Evolutionary conservation across 257 asterid species (phyloP), one percentile per base, ranked within the genome.

Genomic region (Solanum rostratum): DNA sequence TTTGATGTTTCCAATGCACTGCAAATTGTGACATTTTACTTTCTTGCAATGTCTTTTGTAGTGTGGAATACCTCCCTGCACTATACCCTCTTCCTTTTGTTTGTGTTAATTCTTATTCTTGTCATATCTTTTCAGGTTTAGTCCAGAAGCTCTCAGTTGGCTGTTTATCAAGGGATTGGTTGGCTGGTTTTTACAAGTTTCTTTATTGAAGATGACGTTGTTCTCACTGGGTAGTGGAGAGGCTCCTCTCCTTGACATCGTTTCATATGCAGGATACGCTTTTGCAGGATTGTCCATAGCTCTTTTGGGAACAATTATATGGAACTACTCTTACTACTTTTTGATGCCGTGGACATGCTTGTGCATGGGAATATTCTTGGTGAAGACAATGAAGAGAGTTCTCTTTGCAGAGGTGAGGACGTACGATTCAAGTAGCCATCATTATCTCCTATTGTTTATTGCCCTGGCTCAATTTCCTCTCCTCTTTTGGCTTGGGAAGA

Each of bases 61-160:
- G 73, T 13, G 18, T 30, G 29, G 37, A 33, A 41, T n/a, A 16
- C 27, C 27, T 9, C 55, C 53, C 13, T 20, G 29, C 39, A 29
- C 19, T 24, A 68, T n/a, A 50, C 3, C 54, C 53, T 16, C 24
- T 20, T 10, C 49, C 33, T 27, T 49, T 49, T 49, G 81, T 16
- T 49, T 49, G 62, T 49, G 22, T 70, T 27, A 15, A 76, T 27
- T 49, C 62, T 76, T 55, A 49, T 49, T 76, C 80, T 71, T 41
- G 27, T 70, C 37, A 20, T 18, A 22, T 14, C 62, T 82, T 24
- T n/a, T 24, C 88, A 89, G 91, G 87, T 89, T 89, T 83, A 84
- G 89, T 79, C 89, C 90, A 66, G 90, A 89, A 85, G 90, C 90
- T 52, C 79, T 89, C 12, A 89, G 86, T 74, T 89, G 92, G 90